Conservation (phyloP, 192 early-diverging fungal genomes). For the Obelidium mucronatum region DNA sequence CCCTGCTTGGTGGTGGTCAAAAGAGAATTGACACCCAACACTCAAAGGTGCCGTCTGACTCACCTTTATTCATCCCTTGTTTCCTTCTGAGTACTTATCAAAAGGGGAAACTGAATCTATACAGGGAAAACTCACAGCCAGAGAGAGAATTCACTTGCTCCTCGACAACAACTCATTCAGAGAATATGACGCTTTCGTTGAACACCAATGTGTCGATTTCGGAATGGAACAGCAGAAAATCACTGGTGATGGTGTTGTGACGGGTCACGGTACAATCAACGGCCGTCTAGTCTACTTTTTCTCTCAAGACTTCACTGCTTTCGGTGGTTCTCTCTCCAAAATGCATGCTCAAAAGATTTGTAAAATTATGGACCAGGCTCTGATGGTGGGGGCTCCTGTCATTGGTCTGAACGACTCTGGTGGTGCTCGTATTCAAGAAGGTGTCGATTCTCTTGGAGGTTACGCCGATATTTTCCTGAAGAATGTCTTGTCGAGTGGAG, state of each 20-base stretch:
- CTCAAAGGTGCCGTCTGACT: constrained; percentile 58
- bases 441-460: constrained; percentile 93
- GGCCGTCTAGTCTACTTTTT: constrained; percentile 90
- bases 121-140: constrained; percentile 91
- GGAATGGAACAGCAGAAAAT: constrained; percentile 83
- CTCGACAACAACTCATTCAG: constrained; percentile 85
- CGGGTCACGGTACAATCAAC: constrained; percentile 94
- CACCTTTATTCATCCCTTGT: not conserved
- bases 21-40: constrained; percentile 86
- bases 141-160: constrained; percentile 87
- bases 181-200: constrained; percentile 93
- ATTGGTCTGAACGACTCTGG: constrained; percentile 97
- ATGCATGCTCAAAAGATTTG: constrained; percentile 83
- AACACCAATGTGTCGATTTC: constrained; percentile 92
- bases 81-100: not conserved
- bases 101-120: too few relatives aligned
- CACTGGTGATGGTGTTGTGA: constrained; percentile 95
- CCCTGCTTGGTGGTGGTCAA: constrained; percentile 80
- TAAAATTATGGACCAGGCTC: constrained; percentile 85
- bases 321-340: constrained; percentile 87
- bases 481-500: constrained; percentile 92
- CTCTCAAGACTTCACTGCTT: constrained; percentile 94
- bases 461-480: constrained; percentile 96
- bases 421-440: constrained; percentile 97
- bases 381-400: constrained; percentile 92